Conservation (phyloP, 768 basidiomycete genomes). For the Boletus rufocinnamomeus region DNA sequence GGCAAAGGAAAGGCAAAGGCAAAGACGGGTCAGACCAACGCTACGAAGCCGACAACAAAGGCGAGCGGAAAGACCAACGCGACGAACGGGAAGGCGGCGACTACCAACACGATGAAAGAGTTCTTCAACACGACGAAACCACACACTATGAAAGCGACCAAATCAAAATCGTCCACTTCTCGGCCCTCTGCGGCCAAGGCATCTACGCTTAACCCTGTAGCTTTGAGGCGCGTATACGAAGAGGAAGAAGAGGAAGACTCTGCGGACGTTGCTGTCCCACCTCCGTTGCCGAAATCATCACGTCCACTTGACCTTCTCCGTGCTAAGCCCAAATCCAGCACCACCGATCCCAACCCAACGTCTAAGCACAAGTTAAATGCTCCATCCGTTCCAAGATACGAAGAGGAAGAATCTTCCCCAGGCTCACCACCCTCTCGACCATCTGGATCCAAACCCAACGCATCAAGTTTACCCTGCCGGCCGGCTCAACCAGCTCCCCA, state of each 20-base stretch:
- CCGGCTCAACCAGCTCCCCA: background rate
- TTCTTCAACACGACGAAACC: slow-evolving; percentile 14
- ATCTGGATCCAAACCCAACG: background rate
- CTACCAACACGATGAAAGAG: slow-evolving; percentile 14
- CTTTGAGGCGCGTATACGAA: slow-evolving; percentile 5
- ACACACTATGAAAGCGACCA: slow-evolving; percentile 2
- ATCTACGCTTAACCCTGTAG: background rate
- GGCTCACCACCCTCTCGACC: slow-evolving; percentile 1
- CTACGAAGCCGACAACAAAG: slow-evolving; percentile 1
- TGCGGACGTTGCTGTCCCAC: background rate
- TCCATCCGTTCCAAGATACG: slow-evolving; percentile 1
- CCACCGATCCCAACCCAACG: background rate
- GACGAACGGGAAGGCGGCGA: background rate
- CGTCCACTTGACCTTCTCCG: slow-evolving; percentile 34
- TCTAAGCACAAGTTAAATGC: slow-evolving; percentile 4
- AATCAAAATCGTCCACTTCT: slow-evolving; percentile 4
- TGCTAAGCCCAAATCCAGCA: slow-evolving; percentile 7
- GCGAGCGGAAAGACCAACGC: background rate
- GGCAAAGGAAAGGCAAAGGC: slow-evolving; percentile 13
- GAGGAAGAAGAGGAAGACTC: slow-evolving; percentile 15
- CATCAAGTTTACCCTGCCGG: background rate
- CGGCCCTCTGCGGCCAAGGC: slow-evolving; percentile 1
- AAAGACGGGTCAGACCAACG: background rate
- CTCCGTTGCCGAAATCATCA: slow-evolving; percentile 15
- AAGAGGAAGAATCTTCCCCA: slow-evolving; percentile 16